These are phyloP conservation scores for Ceratonia siliqua DNA, from an alignment of 306 rosid genomes.

Conservation along the genomic window DNA sequence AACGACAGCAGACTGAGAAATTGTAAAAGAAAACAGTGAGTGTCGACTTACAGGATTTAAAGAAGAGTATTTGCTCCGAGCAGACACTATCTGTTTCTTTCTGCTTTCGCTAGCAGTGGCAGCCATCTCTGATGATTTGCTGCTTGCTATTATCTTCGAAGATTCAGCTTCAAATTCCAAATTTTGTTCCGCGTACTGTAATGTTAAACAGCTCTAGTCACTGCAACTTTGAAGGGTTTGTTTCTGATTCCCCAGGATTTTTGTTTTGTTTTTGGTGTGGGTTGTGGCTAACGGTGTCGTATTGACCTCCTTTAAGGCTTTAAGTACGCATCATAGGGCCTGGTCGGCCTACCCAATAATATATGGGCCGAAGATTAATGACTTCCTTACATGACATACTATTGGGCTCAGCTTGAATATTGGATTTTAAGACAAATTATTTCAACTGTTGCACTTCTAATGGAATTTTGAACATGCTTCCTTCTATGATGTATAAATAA, in stretches of 20 bases:
- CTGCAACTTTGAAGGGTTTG: slow-evolving; percentile 29
- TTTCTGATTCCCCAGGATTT: no score
- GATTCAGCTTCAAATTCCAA: neutral
- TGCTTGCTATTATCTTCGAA: slow-evolving; percentile 10
- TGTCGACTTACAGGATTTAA: slow-evolving; percentile 64
- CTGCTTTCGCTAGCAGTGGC: slow-evolving; percentile 41
- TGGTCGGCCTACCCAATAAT: slow-evolving; percentile 1
- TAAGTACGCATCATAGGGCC: neutral
- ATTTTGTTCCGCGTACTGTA: neutral
- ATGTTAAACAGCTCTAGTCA: neutral
- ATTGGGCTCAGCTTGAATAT: no score
- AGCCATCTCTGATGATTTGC: slow-evolving; percentile 50
- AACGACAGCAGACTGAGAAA: neutral
- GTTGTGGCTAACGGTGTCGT: slow-evolving; percentile 17
- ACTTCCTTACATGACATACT: no score
- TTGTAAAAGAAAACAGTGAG: neutral
- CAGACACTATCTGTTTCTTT: slow-evolving; percentile 50
- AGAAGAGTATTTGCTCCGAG: slow-evolving; percentile 60
- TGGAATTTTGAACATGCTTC: no score
- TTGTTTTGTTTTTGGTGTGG: neutral
- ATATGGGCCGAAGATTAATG: neutral
- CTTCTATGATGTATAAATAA: no score
- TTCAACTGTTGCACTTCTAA: no score
- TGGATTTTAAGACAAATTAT: no score
- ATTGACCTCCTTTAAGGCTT: neutral